Conservation (phyloP, 352 stramenopile species). For the Phytophthora melonis region DNA sequence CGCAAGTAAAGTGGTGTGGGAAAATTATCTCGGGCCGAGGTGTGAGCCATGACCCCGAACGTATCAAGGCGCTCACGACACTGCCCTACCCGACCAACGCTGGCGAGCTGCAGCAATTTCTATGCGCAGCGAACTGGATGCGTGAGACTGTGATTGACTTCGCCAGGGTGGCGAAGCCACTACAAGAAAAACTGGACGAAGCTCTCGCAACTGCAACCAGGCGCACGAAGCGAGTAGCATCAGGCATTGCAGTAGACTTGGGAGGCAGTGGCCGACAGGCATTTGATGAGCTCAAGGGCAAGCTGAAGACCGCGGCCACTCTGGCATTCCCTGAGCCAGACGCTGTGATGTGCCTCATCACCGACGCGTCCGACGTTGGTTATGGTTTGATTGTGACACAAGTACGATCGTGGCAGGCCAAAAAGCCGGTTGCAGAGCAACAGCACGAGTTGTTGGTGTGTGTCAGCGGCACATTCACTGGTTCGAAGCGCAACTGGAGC, state of each 20-base stretch:
- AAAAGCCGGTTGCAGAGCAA: background rate
- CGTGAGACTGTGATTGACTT: constrained; percentile 3
- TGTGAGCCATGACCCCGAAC: constrained; percentile 9
- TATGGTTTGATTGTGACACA: constrained; percentile 7
- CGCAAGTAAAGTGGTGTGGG: constrained; percentile 30
- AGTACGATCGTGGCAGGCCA: background rate
- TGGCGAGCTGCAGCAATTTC: constrained; percentile 10
- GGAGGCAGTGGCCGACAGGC: background rate
- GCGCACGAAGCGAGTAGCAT: constrained; percentile 2
- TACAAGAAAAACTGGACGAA: constrained; percentile 9
- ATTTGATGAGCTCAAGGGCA: background rate
- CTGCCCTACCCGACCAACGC: constrained; percentile 9
- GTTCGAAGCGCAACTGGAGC: background rate
- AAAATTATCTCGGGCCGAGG: constrained; percentile 1
- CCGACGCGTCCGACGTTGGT: constrained; percentile 3
- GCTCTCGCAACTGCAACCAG: background rate
- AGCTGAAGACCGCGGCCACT: background rate
- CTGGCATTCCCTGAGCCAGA: constrained; percentile 4
- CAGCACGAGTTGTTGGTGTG: constrained; percentile 2
- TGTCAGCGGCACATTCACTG: constrained; percentile 9
- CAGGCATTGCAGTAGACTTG: constrained; percentile 5
- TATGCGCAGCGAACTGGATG: background rate
- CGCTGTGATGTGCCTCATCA: constrained; percentile 4
- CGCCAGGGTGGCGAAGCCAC: background rate
- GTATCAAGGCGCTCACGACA: background rate